Evolutionary conservation across 2,329 filamentous ascomycete species (phyloP), one percentile per base, ranked within the genome.

Genomic region (Fusarium heterosporum): DNA sequence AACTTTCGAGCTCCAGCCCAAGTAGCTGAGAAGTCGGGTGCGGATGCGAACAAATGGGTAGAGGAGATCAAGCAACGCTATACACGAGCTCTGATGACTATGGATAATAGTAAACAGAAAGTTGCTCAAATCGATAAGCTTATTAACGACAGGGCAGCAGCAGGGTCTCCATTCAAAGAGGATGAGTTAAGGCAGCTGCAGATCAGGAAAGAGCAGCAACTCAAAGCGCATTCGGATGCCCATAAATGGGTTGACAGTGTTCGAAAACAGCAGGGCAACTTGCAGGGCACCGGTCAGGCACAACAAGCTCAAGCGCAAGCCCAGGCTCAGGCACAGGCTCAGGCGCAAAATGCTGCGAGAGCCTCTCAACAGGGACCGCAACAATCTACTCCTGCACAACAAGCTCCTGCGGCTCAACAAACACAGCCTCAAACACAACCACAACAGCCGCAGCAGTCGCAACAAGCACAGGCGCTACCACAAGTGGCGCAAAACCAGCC

Each of bases 21-120:
- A n/a, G 52, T 85, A 1, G 71, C 75, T 0, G 80, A 82, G 16
- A 83, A 82, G 59, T 71, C 76, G 16, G 76, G 79, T 4, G 76
- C 78, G 0, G 79, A 83, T n/a, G 77, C 79, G 6, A 77, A 78
- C 3, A 84, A 84, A 63, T 87, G 83, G 83, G 72, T 82, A 3
- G 77, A 81, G 9, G 81, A 85, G 2, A 76, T 81, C 30, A 85
- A 81, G 68, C 75, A 78, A 1, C 80, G 79, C 53, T 86, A 87
- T 58, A 76, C 78, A 0, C 77, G 81, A 38, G 84, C 82, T 0
- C 72, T 88, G 8, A 75, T 82, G 64, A 78, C 80, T 3, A 86
- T 87, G 78, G 85, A 87, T 36, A 76, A 67, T 11, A 76, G 78
- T 4, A 80, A 81, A 12, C 71, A 65, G n/a, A 78, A 79, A 45